Base-by-base conservation (phyloP, 306 rosid genomes). In the Cucurbita maxima region DNA sequence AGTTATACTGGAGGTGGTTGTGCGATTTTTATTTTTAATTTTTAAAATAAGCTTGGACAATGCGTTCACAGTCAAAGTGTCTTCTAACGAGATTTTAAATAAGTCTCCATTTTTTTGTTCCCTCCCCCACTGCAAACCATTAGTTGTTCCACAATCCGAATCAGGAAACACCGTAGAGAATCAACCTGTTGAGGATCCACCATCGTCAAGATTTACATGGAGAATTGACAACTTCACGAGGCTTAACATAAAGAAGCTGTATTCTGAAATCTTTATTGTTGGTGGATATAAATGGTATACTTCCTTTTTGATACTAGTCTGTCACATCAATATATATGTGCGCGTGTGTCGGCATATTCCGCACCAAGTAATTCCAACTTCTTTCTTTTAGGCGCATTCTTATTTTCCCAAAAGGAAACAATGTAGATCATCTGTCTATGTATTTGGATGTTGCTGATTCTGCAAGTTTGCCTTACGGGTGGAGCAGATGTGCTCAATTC, bases 401-500 rank as follows among this genome's bases (percentile, higher is more conserved):
- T 76, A 87, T 90, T 81, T 94, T 87, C 80, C 98, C 98, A 1
- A 90, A 87, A 80, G 96, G 96, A 72, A 87, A 87, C 95, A 90
- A 90, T 85, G 96, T 89, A 77, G 96, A 92, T 67, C 87, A 82
- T 78, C 80, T 92, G 82, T 92, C 98, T 41, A 85, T 87, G 90
- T 92, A 90, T 79, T 88, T 94, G 86, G 97, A 88, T 79, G 94
- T 90, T 67, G 94, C 94, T 10, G 97, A 90, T 83, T 82, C 92
- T 30, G 5, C 89, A 58, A 84, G 78, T 82, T 83, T 94, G 86
- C 96, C 95, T 6, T 86, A 85, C 76, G 98, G 97, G 47, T 88
- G 98, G 98, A 90, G 89, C 81, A 87, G 96, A 90, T 86, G 81
- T 83, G 87, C 96, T 38, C 96, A 88, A 67, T 93, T 93, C 82